Conservation (phyloP, 176 grass and related monocot species). For the Microstegium vimineum region DNA sequence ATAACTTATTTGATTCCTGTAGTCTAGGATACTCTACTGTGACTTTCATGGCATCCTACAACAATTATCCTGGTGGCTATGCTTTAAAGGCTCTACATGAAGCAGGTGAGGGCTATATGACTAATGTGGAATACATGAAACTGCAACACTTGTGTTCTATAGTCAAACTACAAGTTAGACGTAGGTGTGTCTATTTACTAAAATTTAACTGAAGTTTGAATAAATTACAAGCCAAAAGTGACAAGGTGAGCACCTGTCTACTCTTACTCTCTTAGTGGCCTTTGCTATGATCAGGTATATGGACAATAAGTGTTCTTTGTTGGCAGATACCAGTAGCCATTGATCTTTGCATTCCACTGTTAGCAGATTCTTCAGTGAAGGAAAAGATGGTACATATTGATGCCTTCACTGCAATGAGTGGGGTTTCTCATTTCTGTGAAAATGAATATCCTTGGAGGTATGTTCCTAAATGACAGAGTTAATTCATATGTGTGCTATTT, state of each 20-base stretch:
- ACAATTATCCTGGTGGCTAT: slow-evolving; percentile 96
- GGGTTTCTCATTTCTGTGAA: slow-evolving; percentile 95
- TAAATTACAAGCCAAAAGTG: neutral
- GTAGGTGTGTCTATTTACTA: slow-evolving; percentile 2
- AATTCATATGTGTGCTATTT: neutral
- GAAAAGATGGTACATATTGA: slow-evolving; percentile 85
- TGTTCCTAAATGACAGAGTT: neutral
- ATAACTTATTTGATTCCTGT: slow-evolving; percentile 43
- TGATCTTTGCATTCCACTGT: slow-evolving; percentile 19
- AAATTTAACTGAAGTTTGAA: neutral
- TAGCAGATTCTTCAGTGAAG: slow-evolving; percentile 51
- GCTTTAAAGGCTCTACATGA: slow-evolving; percentile 82
- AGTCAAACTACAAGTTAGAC: neutral
- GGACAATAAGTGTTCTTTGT: slow-evolving; percentile 11
- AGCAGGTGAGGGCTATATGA: slow-evolving; percentile 54
- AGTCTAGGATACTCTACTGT: slow-evolving; percentile 82
- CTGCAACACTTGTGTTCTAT: neutral
- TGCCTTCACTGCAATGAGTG: slow-evolving; percentile 83
- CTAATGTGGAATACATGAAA: slow-evolving; percentile 21
- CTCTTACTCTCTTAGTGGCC: slow-evolving; percentile 21
- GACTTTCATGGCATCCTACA: slow-evolving; percentile 86
- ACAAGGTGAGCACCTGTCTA: slow-evolving; percentile 17
- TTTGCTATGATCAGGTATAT: neutral
- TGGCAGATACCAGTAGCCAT: neutral
- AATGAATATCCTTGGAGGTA: slow-evolving; percentile 95